Conservation (phyloP, 164 flowering plant species). For the Echeveria elegans region DNA sequence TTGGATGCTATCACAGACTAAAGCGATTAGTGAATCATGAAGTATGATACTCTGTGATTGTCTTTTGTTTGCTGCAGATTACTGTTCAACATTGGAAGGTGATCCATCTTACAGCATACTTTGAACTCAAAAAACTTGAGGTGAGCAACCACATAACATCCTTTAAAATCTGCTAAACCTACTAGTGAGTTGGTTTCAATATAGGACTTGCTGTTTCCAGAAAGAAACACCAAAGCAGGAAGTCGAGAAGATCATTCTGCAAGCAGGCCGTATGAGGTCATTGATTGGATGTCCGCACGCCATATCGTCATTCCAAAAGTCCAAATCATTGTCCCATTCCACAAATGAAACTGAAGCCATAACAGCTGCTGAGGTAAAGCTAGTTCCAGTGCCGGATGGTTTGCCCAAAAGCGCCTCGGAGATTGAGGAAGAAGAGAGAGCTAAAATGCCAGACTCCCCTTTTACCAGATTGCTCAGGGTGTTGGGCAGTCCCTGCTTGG, state of each 20-base stretch:
- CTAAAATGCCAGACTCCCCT: slow-evolving; percentile 73
- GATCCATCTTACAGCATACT: slow-evolving; percentile 64
- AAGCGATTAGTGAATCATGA: neutral
- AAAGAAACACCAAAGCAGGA: slow-evolving; percentile 45
- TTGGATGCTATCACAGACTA: neutral
- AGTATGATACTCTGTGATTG: neutral
- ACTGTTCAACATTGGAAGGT: slow-evolving; percentile 81
- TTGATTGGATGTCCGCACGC: slow-evolving; percentile 47
- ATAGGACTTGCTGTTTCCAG: slow-evolving; percentile 23
- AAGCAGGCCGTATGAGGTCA: slow-evolving; percentile 53
- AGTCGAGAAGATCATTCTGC: slow-evolving; percentile 48
- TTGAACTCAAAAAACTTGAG: slow-evolving; percentile 77
- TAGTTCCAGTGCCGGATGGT: slow-evolving; percentile 62
- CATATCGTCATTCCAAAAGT: slow-evolving; percentile 28
- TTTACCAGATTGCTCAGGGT: slow-evolving; percentile 64
- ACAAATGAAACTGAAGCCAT: neutral
- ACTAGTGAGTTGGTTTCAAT: neutral
- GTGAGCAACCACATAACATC: slow-evolving; percentile 27
- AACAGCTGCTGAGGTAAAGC: slow-evolving; percentile 49
- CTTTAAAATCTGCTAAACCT: neutral
- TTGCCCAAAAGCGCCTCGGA: slow-evolving; percentile 59
- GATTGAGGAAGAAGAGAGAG: slow-evolving; percentile 73
- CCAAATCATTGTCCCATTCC: slow-evolving; percentile 12
- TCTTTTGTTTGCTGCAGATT: slow-evolving; percentile 36
- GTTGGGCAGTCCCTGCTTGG: slow-evolving; percentile 70